Percentiles rank a stretch among this genome's conserved stretches.
These are phyloP conservation scores for Lyophyllum shimeji DNA, from an alignment of 768 basidiomycete genomes.

Conservation along the genomic window DNA sequence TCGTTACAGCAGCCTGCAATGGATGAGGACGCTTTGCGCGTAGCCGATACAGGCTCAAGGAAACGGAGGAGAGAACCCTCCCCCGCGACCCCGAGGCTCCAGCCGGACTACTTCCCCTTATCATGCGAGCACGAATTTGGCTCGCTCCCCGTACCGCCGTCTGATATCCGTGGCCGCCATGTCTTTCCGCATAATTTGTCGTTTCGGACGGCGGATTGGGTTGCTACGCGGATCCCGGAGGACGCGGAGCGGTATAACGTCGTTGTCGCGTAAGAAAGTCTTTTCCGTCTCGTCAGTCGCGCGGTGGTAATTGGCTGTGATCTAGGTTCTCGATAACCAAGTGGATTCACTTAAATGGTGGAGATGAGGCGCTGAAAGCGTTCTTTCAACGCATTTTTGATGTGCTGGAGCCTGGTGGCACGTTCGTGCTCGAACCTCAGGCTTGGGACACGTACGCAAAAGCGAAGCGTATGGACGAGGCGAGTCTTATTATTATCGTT, in stretches of 20 bases:
- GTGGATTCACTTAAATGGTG: conserved; percentile 87
- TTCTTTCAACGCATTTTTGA: conserved; percentile 68
- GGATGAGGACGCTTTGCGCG: not conserved
- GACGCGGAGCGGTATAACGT: conserved; percentile 71
- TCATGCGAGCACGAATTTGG: conserved; percentile 79
- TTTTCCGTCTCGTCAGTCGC: not conserved
- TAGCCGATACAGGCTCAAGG: not conserved
- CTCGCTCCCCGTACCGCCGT: conserved; percentile 64
- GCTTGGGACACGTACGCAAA: conserved; percentile 83
- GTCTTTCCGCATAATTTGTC: conserved; percentile 77
- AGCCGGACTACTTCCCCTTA: conserved; percentile 65
- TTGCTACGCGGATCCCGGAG: conserved; percentile 49
- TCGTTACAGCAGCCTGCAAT: conserved; percentile 59
- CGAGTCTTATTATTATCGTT: conserved; percentile 18
- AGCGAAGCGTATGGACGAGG: conserved; percentile 67
- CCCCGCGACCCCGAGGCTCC: conserved; percentile 4
- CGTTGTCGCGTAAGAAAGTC: conserved; percentile 66
- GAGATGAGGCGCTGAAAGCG: conserved; percentile 65
- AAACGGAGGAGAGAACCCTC: conserved; percentile 24
- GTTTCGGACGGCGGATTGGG: conserved; percentile 78
- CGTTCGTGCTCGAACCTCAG: conserved; percentile 81
- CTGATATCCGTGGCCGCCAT: conserved; percentile 27
- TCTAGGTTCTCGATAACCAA: conserved; percentile 82
- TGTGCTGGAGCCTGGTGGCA: conserved; percentile 61
- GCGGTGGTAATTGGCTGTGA: not conserved